Conservation (phyloP, 805 yeast genomes). For the Lipomyces kockii region DNA sequence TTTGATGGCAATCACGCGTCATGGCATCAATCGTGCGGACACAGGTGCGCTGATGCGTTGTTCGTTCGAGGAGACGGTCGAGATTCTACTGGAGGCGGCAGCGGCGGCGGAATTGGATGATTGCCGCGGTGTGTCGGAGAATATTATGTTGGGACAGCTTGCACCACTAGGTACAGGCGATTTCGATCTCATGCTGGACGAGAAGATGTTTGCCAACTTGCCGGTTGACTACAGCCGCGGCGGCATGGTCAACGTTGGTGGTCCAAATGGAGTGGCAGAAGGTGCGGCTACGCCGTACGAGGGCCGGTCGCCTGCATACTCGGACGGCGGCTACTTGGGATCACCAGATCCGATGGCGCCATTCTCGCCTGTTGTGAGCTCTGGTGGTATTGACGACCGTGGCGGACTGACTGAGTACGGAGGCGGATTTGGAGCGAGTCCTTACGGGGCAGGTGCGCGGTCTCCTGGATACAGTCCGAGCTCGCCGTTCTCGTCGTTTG, state of each 20-base stretch:
- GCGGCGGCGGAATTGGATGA: constrained; percentile 97
- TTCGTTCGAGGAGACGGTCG: constrained; percentile 99
- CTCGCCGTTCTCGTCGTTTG: constrained; percentile 67
- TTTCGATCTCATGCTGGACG: constrained; percentile 94
- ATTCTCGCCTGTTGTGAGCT: constrained; percentile 89
- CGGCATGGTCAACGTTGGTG: constrained; percentile 13
- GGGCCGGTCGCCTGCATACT: constrained; percentile 61
- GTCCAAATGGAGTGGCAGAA: constrained; percentile 45
- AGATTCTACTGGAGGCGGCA: constrained; percentile 95
- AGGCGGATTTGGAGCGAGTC: constrained; percentile 64
- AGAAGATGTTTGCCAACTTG: constrained; percentile 55
- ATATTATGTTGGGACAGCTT: constrained; percentile 95
- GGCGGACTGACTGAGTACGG: constrained; percentile 92
- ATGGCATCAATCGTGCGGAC: constrained; percentile 97
- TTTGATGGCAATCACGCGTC: constrained; percentile 98
- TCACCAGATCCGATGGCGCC: constrained; percentile 69
- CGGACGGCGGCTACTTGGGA: constrained; percentile 63
- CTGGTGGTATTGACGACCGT: constrained; percentile 77
- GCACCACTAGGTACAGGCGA: constrained; percentile 99
- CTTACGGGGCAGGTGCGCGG: constrained; percentile 57
- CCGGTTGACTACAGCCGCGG: constrained; percentile 51
- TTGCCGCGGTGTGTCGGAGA: constrained; percentile 98
- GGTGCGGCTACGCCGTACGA: constrained; percentile 95
- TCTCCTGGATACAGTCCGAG: constrained; percentile 75
- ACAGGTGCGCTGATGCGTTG: constrained; percentile 99